Conservation (phyloP, 2,329 filamentous ascomycete species). For the Verticillium nonalfalfae region DNA sequence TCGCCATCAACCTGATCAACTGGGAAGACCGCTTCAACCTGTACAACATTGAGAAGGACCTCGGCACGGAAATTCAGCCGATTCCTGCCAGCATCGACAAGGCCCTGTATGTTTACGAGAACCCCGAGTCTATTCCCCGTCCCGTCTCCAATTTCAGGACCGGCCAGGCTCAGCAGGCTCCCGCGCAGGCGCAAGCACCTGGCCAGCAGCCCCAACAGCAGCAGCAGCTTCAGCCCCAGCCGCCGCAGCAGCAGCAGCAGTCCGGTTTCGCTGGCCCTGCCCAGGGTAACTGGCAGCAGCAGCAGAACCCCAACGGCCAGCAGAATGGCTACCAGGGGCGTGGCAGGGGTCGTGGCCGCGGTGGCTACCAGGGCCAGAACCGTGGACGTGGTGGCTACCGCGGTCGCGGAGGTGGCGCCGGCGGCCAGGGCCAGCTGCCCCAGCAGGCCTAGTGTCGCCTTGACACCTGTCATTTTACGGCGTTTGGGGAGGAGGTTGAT, state of each 20-base stretch:
- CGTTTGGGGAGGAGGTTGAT: slow-evolving; percentile 4
- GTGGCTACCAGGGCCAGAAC: slow-evolving; percentile 13
- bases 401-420: slow-evolving; percentile 6
- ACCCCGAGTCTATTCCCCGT: slow-evolving; percentile 88
- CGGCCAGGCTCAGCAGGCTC: slow-evolving; percentile 16
- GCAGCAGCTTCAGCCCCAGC: slow-evolving; percentile 12
- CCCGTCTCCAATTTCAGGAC: slow-evolving; percentile 52
- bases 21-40: slow-evolving; percentile 99
- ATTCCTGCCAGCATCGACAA: slow-evolving; percentile 95
- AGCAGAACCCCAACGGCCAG: slow-evolving; percentile 21
- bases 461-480: slow-evolving; percentile 2
- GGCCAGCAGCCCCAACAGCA: slow-evolving; percentile 17
- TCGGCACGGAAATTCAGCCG: slow-evolving; percentile 96
- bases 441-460: slow-evolving; percentile 18
- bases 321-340: slow-evolving; percentile 24
- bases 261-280: slow-evolving; percentile 16
- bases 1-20: slow-evolving; percentile 98
- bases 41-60: slow-evolving; percentile 96
- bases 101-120: slow-evolving; percentile 96
- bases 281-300: slow-evolving; percentile 20
- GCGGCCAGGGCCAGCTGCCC: slow-evolving; percentile 19
- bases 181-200: slow-evolving; percentile 13
- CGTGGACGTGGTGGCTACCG: slow-evolving; percentile 14
- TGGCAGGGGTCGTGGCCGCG: slow-evolving; percentile 18
- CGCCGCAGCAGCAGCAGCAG: slow-evolving; percentile 13